A percentile compares a stretch with the other conserved stretches of the same genome.
These are phyloP conservation scores for Colletotrichum tofieldiae DNA, from an alignment of 2,329 filamentous ascomycete species.

Conservation along the genomic window DNA sequence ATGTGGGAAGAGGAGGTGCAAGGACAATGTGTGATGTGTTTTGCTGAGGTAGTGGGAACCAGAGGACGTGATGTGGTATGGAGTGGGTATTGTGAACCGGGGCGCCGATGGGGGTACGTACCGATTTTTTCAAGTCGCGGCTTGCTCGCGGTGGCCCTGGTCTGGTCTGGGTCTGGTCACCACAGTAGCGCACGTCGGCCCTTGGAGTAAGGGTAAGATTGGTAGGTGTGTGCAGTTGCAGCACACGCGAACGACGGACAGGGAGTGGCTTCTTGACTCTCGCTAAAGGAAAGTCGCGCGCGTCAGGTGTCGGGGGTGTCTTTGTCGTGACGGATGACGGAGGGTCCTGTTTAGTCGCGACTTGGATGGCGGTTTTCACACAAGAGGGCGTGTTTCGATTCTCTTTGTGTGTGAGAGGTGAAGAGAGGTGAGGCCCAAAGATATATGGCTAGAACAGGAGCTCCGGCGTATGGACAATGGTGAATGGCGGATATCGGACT, in stretches of 20 bases:
- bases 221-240: slow-evolving; percentile 12
- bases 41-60: slow-evolving; percentile 42
- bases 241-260: slow-evolving; percentile 32
- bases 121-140: slow-evolving; percentile 25
- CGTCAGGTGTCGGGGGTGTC: slow-evolving; percentile 20
- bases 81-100: slow-evolving; percentile 39
- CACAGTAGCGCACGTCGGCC: slow-evolving; percentile 38
- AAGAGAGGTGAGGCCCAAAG: neutral
- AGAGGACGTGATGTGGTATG: slow-evolving; percentile 43
- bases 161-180: slow-evolving; percentile 40
- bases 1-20: slow-evolving; percentile 30
- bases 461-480: neutral
- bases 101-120: slow-evolving; percentile 34
- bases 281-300: slow-evolving; percentile 31
- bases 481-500: slow-evolving; percentile 15
- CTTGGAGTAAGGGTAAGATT: slow-evolving; percentile 7
- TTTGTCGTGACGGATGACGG: slow-evolving; percentile 32
- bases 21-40: slow-evolving; percentile 37
- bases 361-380: slow-evolving; percentile 1
- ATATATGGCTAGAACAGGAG: neutral
- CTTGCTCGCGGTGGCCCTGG: slow-evolving; percentile 31
- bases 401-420: slow-evolving; percentile 13
- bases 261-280: slow-evolving; percentile 38
- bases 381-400: neutral
- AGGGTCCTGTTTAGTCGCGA: slow-evolving; percentile 12